Evolutionary conservation across 768 basidiomycete genomes (phyloP).

Genomic region (Gymnopilus junonius): DNA sequence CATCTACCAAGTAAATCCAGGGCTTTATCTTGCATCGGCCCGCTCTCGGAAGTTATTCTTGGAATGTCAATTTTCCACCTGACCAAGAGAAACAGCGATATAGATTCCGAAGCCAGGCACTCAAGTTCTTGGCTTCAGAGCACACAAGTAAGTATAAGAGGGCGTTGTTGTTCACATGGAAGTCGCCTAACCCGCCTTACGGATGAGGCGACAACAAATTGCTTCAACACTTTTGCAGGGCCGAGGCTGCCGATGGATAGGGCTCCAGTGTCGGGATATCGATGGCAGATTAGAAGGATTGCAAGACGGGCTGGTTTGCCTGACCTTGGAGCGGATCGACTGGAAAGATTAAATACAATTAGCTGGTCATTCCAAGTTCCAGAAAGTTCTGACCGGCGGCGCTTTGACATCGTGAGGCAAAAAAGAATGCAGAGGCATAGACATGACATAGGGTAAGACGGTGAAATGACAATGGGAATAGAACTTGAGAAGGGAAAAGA

Average conservation of each 20-base stretch:
- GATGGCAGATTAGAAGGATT: neutral
- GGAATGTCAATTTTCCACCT: neutral
- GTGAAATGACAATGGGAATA: neutral
- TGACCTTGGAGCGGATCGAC: neutral
- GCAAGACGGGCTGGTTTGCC: neutral
- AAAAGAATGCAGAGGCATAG: neutral
- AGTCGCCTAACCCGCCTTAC: neutral
- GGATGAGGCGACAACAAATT: neutral
- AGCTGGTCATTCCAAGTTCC: neutral
- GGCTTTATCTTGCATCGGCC: neutral
- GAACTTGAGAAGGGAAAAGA: neutral
- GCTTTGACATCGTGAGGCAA: neutral
- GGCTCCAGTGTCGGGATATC: neutral
- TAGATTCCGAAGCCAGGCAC: neutral
- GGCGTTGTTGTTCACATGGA: neutral
- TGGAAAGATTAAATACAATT: neutral
- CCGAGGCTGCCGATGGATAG: neutral
- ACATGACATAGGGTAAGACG: neutral
- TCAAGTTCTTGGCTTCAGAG: neutral
- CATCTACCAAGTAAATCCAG: too few species aligned
- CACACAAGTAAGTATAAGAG: too few species aligned
- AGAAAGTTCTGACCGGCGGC: slow-evolving; percentile 2
- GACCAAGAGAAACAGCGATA: neutral
- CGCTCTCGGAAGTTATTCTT: neutral
- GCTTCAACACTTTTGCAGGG: neutral